These are phyloP conservation scores for Paratinospora sagittata DNA, from an alignment of 164 flowering plant species.

Conservation along the genomic window DNA sequence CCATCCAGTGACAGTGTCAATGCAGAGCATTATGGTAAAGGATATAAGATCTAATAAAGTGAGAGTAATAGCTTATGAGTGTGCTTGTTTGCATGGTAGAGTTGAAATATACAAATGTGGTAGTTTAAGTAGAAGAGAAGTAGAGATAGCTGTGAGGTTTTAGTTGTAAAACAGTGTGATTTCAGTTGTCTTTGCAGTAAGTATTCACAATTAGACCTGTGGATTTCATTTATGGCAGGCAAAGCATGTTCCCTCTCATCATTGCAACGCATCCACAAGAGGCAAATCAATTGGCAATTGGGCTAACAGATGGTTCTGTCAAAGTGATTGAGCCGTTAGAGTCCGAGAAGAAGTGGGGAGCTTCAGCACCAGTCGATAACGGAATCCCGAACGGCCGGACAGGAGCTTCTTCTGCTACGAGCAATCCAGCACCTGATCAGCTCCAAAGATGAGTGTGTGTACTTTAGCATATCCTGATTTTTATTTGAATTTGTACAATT, in stretches of 20 bases:
- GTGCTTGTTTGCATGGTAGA: background rate
- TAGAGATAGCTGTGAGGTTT: background rate
- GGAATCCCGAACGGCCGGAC: conserved; percentile 46
- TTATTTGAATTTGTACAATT: background rate
- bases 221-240: conserved; percentile 30
- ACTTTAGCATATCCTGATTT: background rate
- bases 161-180: background rate
- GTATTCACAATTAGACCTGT: background rate
- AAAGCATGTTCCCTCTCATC: conserved; percentile 50
- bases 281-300: conserved; percentile 82
- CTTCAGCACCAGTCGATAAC: conserved; percentile 48
- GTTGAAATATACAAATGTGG: background rate
- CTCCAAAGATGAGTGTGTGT: conserved; percentile 44
- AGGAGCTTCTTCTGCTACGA: conserved; percentile 54
- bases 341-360: conserved; percentile 76
- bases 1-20: background rate
- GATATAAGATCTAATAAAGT: background rate
- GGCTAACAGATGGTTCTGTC: conserved; percentile 69
- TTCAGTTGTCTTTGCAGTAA: background rate
- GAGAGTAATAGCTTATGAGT: background rate
- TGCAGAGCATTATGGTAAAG: background rate
- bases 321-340: conserved; percentile 78
- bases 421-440: conserved; percentile 58
- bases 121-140: background rate
- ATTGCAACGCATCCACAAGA: conserved; percentile 78